Percentiles rank a stretch among this genome's conserved stretches.
phyloP scores from a whole-genome alignment of 352 stramenopile genomes.

The Globisporangium abappressorium region DNA sequence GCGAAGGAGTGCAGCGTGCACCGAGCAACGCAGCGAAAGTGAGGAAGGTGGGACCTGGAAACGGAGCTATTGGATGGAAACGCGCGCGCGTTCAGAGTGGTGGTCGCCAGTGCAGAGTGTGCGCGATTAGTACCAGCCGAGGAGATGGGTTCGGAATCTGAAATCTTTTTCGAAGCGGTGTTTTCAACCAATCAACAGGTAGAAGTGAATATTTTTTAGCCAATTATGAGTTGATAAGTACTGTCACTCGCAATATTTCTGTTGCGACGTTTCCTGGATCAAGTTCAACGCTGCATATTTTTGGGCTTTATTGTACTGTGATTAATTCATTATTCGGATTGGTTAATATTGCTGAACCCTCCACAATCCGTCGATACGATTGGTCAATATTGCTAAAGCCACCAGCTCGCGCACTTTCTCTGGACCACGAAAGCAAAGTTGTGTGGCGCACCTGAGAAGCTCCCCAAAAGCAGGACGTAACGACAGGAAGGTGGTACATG shows the following conservation, averaged over 20 bases:
- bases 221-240: background rate
- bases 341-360: slow-evolving; percentile 6
- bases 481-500: background rate
- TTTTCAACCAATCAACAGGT: background rate
- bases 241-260: background rate
- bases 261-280: background rate
- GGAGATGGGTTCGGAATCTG: background rate
- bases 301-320: background rate
- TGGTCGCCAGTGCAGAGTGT: background rate
- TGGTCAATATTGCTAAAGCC: slow-evolving; percentile 6
- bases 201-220: background rate
- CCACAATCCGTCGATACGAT: background rate
- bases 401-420: background rate
- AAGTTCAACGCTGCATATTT: background rate
- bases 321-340: background rate
- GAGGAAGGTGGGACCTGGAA: background rate
- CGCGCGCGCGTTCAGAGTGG: background rate
- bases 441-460: slow-evolving; percentile 6
- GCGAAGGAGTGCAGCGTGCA: no score
- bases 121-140: background rate
- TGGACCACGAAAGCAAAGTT: background rate
- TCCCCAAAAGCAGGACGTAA: background rate
- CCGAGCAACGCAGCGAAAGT: background rate
- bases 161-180: background rate
- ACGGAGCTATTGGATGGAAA: background rate